phyloP scores from a whole-genome alignment of 2,329 filamentous ascomycete genomes.

The Aureobasidium lini region DNA sequence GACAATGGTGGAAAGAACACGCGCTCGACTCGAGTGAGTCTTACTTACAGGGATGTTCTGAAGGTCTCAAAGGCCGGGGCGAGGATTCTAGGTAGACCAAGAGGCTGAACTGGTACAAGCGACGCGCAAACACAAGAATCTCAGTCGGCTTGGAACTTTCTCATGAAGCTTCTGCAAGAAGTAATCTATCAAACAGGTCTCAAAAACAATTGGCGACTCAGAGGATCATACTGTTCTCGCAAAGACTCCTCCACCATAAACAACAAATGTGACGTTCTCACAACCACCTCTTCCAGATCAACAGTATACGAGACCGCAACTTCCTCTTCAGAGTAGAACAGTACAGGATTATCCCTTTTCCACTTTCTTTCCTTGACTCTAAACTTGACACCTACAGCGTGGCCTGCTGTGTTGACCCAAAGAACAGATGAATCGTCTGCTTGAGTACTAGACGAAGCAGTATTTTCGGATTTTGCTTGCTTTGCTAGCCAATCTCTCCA shows the following conservation, averaged over 20 bases:
- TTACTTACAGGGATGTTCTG: conserved; percentile 82
- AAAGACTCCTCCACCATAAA: conserved; percentile 52
- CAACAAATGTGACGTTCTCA: conserved; percentile 57
- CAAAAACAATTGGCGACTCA: conserved; percentile 1
- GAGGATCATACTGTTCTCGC: conserved; percentile 1
- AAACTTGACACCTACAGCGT: conserved; percentile 61
- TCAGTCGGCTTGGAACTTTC: too few species aligned
- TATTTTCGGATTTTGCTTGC: conserved; percentile 22
- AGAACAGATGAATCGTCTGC: conserved; percentile 44
- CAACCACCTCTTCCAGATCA: conserved; percentile 63
- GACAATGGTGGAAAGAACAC: conserved; percentile 46
- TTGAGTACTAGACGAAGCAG: background rate
- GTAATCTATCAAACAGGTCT: background rate
- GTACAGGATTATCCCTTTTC: conserved; percentile 42
- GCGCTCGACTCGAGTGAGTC: conserved; percentile 58
- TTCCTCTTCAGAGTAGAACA: conserved; percentile 55
- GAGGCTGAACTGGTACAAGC: conserved; percentile 6
- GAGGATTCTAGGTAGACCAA: conserved; percentile 49
- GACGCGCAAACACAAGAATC: background rate
- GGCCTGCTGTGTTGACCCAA: conserved; percentile 57
- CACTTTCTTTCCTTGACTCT: conserved; percentile 49
- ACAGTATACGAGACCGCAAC: conserved; percentile 62
- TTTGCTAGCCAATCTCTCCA: conserved; percentile 64
- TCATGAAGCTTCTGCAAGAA: background rate
- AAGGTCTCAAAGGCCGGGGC: conserved; percentile 68